Percentiles rank a stretch among this genome's conserved stretches.
Conservation (phyloP, 1,139 yeast species). For the Kodamaea derodonti region DNA sequence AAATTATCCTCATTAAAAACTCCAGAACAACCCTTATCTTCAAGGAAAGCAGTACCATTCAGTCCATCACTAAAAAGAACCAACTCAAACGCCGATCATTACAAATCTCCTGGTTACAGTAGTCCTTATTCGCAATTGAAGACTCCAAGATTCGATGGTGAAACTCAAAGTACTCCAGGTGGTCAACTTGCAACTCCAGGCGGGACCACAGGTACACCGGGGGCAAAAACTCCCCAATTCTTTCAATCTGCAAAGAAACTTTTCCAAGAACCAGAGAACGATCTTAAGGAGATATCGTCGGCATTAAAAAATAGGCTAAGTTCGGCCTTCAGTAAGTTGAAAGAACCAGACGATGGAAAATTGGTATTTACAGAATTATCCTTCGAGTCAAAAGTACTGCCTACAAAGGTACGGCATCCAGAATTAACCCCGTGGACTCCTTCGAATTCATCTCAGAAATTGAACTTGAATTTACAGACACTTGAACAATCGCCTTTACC, state of each 20-base stretch:
- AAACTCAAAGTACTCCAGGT: constrained; percentile 1
- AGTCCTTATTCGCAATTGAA: constrained; percentile 33
- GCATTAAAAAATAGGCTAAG: constrained; percentile 37
- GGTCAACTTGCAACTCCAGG: background rate
- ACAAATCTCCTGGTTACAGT: constrained; percentile 31
- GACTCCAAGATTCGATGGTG: constrained; percentile 28
- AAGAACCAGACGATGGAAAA: constrained; percentile 14
- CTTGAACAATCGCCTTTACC: constrained; percentile 33
- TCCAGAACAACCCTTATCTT: constrained; percentile 24
- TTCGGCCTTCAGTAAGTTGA: constrained; percentile 40
- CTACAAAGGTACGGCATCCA: constrained; percentile 19
- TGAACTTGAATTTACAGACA: constrained; percentile 38
- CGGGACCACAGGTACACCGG: constrained; percentile 7
- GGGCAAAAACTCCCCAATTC: constrained; percentile 34
- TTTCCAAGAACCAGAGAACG: constrained; percentile 20
- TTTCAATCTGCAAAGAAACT: constrained; percentile 41
- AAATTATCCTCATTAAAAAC: constrained; percentile 27
- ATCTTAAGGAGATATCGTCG: constrained; percentile 36
- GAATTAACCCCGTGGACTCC: constrained; percentile 20
- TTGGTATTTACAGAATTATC: constrained; percentile 32
- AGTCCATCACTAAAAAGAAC: constrained; percentile 40
- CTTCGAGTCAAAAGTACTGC: constrained; percentile 28
- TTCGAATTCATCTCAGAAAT: constrained; percentile 19
- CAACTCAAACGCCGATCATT: constrained; percentile 21
- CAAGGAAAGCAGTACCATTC: constrained; percentile 21